Evolutionary conservation across 2,329 filamentous ascomycete species (phyloP), one percentile per base, ranked within the genome.

Genomic region (Talaromyces sp.): DNA sequence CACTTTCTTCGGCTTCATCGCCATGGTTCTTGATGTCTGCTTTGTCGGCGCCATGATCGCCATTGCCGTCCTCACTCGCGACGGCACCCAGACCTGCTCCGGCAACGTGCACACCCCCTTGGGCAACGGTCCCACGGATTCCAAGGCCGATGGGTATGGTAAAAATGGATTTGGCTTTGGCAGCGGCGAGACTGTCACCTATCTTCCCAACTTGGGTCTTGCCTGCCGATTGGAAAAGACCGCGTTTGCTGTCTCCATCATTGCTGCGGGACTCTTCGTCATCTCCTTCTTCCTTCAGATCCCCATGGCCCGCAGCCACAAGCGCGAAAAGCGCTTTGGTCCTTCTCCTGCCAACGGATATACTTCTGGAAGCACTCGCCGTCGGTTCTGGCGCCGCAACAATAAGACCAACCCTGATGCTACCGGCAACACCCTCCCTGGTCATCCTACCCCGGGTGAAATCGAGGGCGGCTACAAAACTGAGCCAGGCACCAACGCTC

Each of bases 11-110:
- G 89, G 89, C 3, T 81, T 88, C 69, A 65, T 95, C 58, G 89
- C 85, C 64, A 85, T 96, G 64, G 63, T 93, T 26, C 80, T 97
- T 54, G 91, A 97, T 70, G 68, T 95, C 58, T 83, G 83, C 68
- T 96, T 96, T 75, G 78, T 86, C 57, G 90, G 84, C 46, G 86
- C 81, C 61, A 95, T 95, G 80, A 84, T 96, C 70, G 96, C 92
- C 70, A 84, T 97, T 62, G 91, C 92, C 0, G 80, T 88, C 55
- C 81, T 90, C 64, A 93, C 90, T 62, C 84, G 89, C 41, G 77
- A 84, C 59, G 92, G 92, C 41, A 84, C 85, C 0, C 75, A 82
- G 63, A 83, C 77, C 55, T 97, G 93, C 79, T 80, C 77, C 14
- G 85, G 85, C 54, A 77, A 77, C 17, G 81, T 92, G 62, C 78